Base-by-base conservation (phyloP, 495 filamentous ascomycete genomes). In the Geopyxis carbonaria region DNA sequence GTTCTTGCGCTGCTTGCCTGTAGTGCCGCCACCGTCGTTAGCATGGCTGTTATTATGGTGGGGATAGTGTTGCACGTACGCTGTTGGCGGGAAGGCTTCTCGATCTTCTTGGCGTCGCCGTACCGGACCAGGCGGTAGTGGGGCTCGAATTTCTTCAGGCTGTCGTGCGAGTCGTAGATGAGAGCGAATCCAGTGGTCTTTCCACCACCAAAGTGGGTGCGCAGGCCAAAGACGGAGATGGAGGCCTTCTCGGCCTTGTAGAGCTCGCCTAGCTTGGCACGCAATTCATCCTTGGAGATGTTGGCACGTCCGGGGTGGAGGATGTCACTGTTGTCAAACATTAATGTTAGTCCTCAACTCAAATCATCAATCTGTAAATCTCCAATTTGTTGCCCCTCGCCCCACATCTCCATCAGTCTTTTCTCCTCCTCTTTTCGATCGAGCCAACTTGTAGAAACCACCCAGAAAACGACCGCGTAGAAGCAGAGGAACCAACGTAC, bases 1-100 rank as follows among this genome's bases (percentile, higher is more conserved):
- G 83, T 99, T 99, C 80, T 95, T 99, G 71, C 91, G 80, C 75
- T 95, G 87, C 73, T 99, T 99, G 75, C 91, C 91, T 99, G 66
- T 69, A 46, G 58, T 67, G 51, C n/a, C 65, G 64, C 57, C 42
- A 45, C 24, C 10, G 5, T 15, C 31, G 24, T 39, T 16, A 46
- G 34, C 29, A 38, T 23, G 19, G 21, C 13, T 46, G 34, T 34
- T 43, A 11, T 14, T 15, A 33, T 21, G 15, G n/a, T 23, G 7
- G 31, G 11, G 6, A 33, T 33, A 16, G 6, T 6, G 19, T 33
- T 19, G 34, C 25, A 91, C 91, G 58, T 89, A 97, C 89, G 85
- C 65, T 99, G 91, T 68, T 99, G 89, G 70, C 91, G 75, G 68
- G 74, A 80, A 48, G 91, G 69, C 69, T 83, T 83, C 78, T 99